phyloP scores from a whole-genome alignment of 495 filamentous ascomycete genomes.

The Tuber microsphaerosporum region DNA sequence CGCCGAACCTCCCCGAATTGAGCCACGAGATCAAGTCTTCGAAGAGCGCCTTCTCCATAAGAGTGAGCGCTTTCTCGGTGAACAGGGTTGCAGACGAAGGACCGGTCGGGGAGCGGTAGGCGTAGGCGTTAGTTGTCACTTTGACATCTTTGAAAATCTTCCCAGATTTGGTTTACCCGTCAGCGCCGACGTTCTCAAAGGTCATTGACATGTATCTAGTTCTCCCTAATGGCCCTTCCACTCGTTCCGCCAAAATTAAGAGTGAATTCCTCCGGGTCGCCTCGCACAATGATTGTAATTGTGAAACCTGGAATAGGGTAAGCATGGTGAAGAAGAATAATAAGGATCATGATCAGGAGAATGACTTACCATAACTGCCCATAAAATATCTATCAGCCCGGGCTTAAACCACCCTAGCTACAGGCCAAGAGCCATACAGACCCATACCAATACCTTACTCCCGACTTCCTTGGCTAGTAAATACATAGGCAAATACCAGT shows the following conservation, averaged over 20 bases:
- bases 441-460: constrained; percentile 99
- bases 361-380: constrained; percentile 63
- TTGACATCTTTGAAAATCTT: constrained; percentile 98
- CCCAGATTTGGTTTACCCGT: constrained; percentile 90
- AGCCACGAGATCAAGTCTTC: constrained; percentile 95
- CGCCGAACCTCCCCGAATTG: constrained; percentile 89
- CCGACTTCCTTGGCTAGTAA: constrained; percentile 95
- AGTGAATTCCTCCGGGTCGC: constrained; percentile 97
- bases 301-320: constrained; percentile 59
- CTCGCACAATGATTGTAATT: constrained; percentile 97
- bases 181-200: constrained; percentile 86
- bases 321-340: not conserved
- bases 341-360: constrained; percentile 44
- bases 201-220: constrained; percentile 99
- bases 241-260: constrained; percentile 95
- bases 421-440: constrained; percentile 80
- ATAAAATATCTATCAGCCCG: constrained; percentile 94
- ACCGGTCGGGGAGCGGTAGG: constrained; percentile 89
- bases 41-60: constrained; percentile 99
- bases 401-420: constrained; percentile 97
- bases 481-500: constrained; percentile 92
- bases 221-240: constrained; percentile 91
- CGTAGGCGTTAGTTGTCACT: constrained; percentile 87
- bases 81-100: constrained; percentile 96
- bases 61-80: constrained; percentile 89